Conservation (phyloP, 176 grass and related monocot species). For the Pharus latifolius region DNA sequence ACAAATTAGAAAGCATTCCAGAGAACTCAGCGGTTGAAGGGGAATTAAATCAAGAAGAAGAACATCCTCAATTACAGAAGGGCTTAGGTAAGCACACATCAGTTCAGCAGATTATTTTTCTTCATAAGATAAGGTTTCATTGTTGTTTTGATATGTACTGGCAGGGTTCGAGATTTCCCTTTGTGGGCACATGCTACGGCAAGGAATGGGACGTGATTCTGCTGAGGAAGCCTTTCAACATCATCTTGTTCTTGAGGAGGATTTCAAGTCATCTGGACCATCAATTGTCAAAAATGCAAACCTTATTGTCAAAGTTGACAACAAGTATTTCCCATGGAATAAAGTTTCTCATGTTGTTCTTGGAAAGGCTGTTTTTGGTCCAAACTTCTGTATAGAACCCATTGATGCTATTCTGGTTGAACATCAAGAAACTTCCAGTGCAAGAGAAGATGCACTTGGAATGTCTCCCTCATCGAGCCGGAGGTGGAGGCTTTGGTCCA, state of each 20-base stretch:
- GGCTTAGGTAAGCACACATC: constrained; percentile 49
- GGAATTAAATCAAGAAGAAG: constrained; percentile 45
- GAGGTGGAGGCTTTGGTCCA: constrained; percentile 91
- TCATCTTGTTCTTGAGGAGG: constrained; percentile 59
- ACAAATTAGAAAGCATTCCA: constrained; percentile 48
- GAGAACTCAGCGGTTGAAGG: constrained; percentile 45
- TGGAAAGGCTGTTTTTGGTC: constrained; percentile 77
- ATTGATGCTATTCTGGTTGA: constrained; percentile 69
- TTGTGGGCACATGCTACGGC: constrained; percentile 67
- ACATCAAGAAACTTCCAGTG: constrained; percentile 22
- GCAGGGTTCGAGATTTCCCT: constrained; percentile 87
- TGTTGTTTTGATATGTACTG: constrained; percentile 24
- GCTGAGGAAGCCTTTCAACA: constrained; percentile 74
- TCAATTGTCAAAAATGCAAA: constrained; percentile 83
- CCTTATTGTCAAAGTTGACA: constrained; percentile 70
- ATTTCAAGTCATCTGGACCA: constrained; percentile 64
- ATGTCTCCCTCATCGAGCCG: constrained; percentile 48
- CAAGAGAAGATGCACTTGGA: constrained; percentile 45
- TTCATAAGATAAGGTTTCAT: constrained; percentile 12
- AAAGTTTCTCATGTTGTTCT: constrained; percentile 85
- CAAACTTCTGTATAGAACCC: constrained; percentile 52
- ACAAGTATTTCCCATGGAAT: constrained; percentile 70
- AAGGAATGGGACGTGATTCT: constrained; percentile 64
- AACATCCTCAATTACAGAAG: constrained; percentile 25
- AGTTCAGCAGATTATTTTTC: constrained; percentile 8